These are phyloP conservation scores for Alternaria consortialis DNA, from an alignment of 2,329 filamentous ascomycete species.

Conservation along the genomic window DNA sequence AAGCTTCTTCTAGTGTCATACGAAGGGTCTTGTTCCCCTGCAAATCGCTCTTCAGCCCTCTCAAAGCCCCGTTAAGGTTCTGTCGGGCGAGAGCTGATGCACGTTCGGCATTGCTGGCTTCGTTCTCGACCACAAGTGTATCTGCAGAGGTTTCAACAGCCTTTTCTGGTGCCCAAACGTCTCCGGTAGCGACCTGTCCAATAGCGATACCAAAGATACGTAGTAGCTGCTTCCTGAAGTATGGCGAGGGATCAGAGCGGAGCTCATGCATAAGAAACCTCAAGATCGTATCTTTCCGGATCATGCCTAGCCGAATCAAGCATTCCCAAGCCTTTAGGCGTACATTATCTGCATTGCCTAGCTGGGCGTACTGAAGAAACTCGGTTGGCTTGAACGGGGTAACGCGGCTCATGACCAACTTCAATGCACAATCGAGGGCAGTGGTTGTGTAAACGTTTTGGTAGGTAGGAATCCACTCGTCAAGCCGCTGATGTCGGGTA, in stretches of 20 bases:
- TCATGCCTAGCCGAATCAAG: conserved; percentile 64
- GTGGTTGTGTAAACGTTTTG: conserved; percentile 71
- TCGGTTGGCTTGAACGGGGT: conserved; percentile 63
- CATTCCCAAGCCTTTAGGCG: conserved; percentile 67
- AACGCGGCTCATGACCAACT: conserved; percentile 63
- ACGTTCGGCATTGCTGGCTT: conserved; percentile 53
- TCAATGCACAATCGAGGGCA: conserved; percentile 67
- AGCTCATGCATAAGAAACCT: conserved; percentile 66
- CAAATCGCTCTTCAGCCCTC: conserved; percentile 64
- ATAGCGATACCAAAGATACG: conserved; percentile 64
- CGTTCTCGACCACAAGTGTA: conserved; percentile 66
- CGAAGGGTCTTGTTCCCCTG: conserved; percentile 60
- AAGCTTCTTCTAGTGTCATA: conserved; percentile 65
- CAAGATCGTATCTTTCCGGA: conserved; percentile 61
- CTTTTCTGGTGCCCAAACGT: conserved; percentile 46
- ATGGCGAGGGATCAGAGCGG: conserved; percentile 65
- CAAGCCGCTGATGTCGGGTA: conserved; percentile 69
- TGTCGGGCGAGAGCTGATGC: conserved; percentile 64
- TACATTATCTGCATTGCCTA: conserved; percentile 68
- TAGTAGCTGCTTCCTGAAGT: conserved; percentile 63
- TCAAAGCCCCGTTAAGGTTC: conserved; percentile 66
- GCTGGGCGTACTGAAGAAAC: conserved; percentile 68
- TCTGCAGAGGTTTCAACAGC: conserved; percentile 46
- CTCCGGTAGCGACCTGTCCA: conserved; percentile 67
- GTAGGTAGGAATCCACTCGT: conserved; percentile 72